These are phyloP conservation scores for Trichoderma asperelloides DNA, from an alignment of 495 filamentous ascomycete species.

Conservation along the genomic window DNA sequence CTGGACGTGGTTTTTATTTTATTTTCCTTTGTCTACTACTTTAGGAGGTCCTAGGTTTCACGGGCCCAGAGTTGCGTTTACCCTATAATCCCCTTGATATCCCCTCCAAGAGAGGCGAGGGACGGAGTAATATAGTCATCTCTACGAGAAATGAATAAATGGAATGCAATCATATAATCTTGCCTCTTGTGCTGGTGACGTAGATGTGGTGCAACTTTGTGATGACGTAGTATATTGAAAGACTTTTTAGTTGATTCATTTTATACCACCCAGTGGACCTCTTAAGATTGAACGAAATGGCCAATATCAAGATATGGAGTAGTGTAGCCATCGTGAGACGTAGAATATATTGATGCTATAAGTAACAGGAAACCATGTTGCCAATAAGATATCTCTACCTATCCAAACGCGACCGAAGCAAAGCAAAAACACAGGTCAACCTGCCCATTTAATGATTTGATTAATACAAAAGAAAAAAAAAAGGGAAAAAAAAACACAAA, in stretches of 20 bases:
- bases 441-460: neutral
- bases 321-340: neutral
- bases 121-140: neutral
- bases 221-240: neutral
- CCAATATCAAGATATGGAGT: neutral
- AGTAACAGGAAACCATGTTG: neutral
- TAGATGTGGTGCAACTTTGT: no score
- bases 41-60: neutral
- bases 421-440: neutral
- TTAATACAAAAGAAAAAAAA: neutral
- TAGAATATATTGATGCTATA: neutral
- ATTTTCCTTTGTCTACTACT: neutral
- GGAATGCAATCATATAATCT: neutral
- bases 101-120: conserved; percentile 5
- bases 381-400: neutral
- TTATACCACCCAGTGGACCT: no score
- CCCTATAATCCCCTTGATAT: neutral
- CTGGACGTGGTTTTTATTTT: conserved; percentile 4
- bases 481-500: neutral
- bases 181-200: neutral
- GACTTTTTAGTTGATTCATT: no score
- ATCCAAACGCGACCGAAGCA: neutral
- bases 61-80: neutral
- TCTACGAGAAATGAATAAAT: conserved; percentile 7
- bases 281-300: no score